Conservation (phyloP, 805 yeast species). For the Metschnikowia lachancei region DNA sequence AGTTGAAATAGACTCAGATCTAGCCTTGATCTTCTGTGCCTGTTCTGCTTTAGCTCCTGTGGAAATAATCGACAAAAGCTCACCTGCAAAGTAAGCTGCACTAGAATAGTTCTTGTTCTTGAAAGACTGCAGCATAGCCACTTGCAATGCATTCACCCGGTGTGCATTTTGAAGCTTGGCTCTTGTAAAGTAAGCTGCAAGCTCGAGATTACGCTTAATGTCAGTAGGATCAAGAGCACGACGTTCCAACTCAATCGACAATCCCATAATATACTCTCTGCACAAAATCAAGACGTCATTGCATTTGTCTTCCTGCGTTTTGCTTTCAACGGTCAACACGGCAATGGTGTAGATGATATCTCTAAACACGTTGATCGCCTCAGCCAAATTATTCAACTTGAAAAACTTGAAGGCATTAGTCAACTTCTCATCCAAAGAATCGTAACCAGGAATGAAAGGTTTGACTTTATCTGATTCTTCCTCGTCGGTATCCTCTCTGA, state of each 20-base stretch:
- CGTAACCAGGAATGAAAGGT: slow-evolving; percentile 77
- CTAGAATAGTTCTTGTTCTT: slow-evolving; percentile 82
- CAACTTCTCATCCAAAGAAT: slow-evolving; percentile 56
- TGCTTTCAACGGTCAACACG: slow-evolving; percentile 65
- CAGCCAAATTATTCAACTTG: slow-evolving; percentile 77
- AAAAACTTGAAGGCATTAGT: slow-evolving; percentile 78
- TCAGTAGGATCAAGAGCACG: slow-evolving; percentile 71
- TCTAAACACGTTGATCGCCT: slow-evolving; percentile 79
- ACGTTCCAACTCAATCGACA: slow-evolving; percentile 86
- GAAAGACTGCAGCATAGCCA: slow-evolving; percentile 92
- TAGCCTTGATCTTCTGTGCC: slow-evolving; percentile 77
- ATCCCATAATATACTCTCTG: slow-evolving; percentile 87
- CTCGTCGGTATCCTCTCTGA: slow-evolving; percentile 63
- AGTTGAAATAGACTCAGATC: slow-evolving; percentile 73
- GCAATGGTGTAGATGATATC: slow-evolving; percentile 72
- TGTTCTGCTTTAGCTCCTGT: slow-evolving; percentile 84
- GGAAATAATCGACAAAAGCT: slow-evolving; percentile 66
- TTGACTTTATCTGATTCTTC: slow-evolving; percentile 44
- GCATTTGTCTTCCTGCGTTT: slow-evolving; percentile 76
- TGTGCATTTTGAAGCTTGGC: slow-evolving; percentile 81
- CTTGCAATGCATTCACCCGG: slow-evolving; percentile 82
- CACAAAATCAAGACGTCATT: slow-evolving; percentile 67
- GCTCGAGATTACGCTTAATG: slow-evolving; percentile 82
- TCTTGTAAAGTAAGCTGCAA: slow-evolving; percentile 93
- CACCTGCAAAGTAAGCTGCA: slow-evolving; percentile 87